Conservation (phyloP, 139 green algal species). For the Chlorella sp. region DNA sequence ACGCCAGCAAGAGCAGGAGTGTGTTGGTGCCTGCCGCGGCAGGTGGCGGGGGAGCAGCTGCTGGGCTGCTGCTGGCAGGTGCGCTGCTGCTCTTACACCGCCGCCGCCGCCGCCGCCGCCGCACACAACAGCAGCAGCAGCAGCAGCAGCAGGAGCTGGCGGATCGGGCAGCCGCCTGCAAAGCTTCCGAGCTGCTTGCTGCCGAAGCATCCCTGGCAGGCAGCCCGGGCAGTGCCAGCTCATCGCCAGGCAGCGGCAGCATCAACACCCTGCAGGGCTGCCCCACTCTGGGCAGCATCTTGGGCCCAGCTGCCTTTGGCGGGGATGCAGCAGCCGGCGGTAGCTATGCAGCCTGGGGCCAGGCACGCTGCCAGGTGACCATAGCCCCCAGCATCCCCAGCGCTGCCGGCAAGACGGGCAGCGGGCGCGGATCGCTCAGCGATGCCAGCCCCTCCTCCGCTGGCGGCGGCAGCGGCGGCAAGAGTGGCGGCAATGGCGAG, state of each 20-base stretch:
- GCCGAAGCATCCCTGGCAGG: not conserved
- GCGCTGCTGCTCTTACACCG: not conserved
- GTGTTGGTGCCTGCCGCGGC: not conserved
- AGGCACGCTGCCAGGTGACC: not conserved
- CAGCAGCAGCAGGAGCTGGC: not conserved
- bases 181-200: not conserved
- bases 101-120: not conserved
- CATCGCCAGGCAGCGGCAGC: not conserved
- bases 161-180: not conserved
- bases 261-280: not conserved
- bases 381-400: not conserved
- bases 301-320: not conserved
- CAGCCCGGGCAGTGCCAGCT: not conserved
- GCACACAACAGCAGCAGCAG: not conserved
- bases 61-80: not conserved
- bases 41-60: not conserved
- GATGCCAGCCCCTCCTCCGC: not conserved
- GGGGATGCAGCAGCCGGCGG: not conserved
- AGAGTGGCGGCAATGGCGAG: not conserved
- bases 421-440: not conserved
- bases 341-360: not conserved
- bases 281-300: constrained; percentile 1
- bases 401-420: not conserved
- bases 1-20: not conserved
- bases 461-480: not conserved